Evolutionary conservation across 1,139 yeast species (phyloP), one percentile per base, ranked within the genome.

Genomic region (Saccharomyces hybrid): DNA sequence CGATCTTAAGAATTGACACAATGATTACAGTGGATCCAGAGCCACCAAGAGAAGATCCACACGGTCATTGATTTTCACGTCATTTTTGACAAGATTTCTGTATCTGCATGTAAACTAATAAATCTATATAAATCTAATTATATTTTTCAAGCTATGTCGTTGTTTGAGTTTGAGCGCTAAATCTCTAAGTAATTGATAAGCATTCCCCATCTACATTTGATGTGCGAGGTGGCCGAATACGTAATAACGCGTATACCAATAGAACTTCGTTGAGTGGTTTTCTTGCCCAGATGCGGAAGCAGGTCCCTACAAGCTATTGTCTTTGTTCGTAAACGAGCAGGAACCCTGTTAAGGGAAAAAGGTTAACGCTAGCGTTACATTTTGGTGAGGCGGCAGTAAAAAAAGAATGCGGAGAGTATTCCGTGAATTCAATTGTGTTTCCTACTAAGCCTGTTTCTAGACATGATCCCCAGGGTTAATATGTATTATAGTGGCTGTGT

Each of bases 21-120:
- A 90, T 93, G 96, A 93, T 95, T 69, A 88, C 90, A 54, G 97
- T 95, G 57, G 95, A 91, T 64, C 99, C 99, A 31, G 99, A 93
- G 68, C 95, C 90, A 59, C 88, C 88, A 60, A 83, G 83, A 76
- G 96, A 91, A 74, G 95, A 87, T 66, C 96, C 95, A 52, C 93
- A 86, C 68, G 88, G 71, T 56, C 91, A 85, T 71, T 58, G 56
- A 34, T 47, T 26, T 48, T 30, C 14, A 14, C 13, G 44, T 38
- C 20, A 38, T 9, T 16, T 11, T 6, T 5, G n/a, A 30, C 38
- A n/a, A 28, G 23, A 30, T 20, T 30, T n/a, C 31, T 32, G n/a
- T 38, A 52, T 20, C 38, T 42, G 16, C 16, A 50, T 23, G 42
- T 27, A 28, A 34, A 38, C 44, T 38, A 38, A 38, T 38, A 38